Base-by-base conservation (phyloP, 306 rosid species). In the Clitoria ternatea region DNA sequence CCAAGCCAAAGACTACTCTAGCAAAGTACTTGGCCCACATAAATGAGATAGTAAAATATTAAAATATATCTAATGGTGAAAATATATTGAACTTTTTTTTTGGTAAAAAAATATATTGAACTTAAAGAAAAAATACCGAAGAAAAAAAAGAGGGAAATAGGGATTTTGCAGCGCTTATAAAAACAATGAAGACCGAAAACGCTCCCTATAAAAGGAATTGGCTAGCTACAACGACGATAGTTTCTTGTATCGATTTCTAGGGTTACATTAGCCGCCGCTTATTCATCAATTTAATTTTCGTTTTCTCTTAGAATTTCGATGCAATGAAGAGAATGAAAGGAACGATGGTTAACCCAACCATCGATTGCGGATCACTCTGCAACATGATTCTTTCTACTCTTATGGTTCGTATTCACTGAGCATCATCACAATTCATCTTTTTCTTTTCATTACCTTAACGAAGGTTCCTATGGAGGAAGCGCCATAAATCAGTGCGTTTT, bases 321-420 rank as follows among this genome's bases (percentile, higher is more conserved):
- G 94, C 88, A 27, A 85, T 88, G 90, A 88, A 74, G 92, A 88
- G 4, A 44, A 54, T 32, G 23, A 60, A 73, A 71, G 73, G 56
- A 77, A 61, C 13, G 63, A 56, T 56, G 63, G 63, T 13, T 52
- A 80, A 48, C 35, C 8, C 7, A 7, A 26, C 49, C 61, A 54
- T 80, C 47, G 97, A 94, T 90, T 89, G 85, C 80, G 14, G 79
- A 23, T 67, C 59, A 9, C 32, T 23, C 70, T 1, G 96, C 88
- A 86, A 81, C n/a, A 85, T 90, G 98, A 94, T 78, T 49, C 40
- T 14, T 11, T 49, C 19, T 3, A 36, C 32, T 61, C 27, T 37
- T 79, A 65, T 87, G 99, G 95, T 94, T 94, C 91, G 99, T 91
- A 94, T 94, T 94, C 99, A 78, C 97, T 66, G 99, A 90, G 97